Conservation (phyloP, 495 filamentous ascomycete genomes). For the Penicillium soppii region DNA sequence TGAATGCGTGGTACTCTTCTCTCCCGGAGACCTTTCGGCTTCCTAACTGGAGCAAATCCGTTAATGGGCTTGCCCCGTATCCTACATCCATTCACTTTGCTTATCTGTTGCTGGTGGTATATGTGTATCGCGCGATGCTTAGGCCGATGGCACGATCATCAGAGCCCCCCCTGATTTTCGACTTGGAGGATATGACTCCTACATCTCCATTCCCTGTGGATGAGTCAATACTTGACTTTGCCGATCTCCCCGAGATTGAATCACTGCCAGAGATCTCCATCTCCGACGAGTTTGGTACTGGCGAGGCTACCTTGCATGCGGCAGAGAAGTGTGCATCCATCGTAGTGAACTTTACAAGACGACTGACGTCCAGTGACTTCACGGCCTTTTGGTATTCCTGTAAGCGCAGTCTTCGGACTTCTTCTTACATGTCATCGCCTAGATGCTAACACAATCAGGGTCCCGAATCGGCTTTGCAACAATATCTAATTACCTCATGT, state of each 20-base stretch:
- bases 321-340: constrained; percentile 37
- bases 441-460: constrained; percentile 20
- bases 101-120: constrained; percentile 35
- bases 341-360: constrained; percentile 29
- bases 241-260: constrained; percentile 22
- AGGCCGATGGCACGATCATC: constrained; percentile 37
- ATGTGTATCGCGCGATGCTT: constrained; percentile 37
- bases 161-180: constrained; percentile 33
- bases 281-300: constrained; percentile 23
- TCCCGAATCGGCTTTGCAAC: constrained; percentile 38
- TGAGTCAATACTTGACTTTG: constrained; percentile 23
- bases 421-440: neutral
- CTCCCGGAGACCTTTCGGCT: constrained; percentile 28
- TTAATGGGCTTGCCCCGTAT: constrained; percentile 27
- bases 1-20: constrained; percentile 33
- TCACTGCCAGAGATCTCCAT: constrained; percentile 27
- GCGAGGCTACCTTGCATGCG: constrained; percentile 29
- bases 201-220: constrained; percentile 18
- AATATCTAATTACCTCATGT: constrained; percentile 35
- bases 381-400: constrained; percentile 40
- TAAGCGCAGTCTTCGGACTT: constrained; percentile 10
- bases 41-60: constrained; percentile 34
- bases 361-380: constrained; percentile 32
- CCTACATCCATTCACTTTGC: constrained; percentile 36
- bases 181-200: constrained; percentile 28